Evolutionary conservation across 257 asterid genomes (phyloP), one percentile per base, ranked within the genome.

Genomic region (Solanum bulbocastanum): DNA sequence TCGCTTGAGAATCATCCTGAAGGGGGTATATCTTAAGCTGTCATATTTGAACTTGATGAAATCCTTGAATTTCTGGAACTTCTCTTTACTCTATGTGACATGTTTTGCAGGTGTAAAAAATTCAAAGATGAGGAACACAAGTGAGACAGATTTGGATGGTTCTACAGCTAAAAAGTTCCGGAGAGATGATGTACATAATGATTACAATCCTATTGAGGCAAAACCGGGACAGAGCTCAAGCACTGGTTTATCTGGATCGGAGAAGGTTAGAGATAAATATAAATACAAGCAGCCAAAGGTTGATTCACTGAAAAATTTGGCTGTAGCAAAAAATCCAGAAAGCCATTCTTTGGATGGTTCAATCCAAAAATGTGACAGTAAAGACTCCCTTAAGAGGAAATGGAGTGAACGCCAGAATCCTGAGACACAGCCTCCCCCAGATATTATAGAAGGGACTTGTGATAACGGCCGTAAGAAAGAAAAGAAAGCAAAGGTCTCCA

Each of bases 401-500:
- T 76, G 91, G 58, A 92, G 92, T 84, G 97, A 87, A 37, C 76
- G 62, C 87, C 89, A 76, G 86, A 87, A 86, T 82, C 84, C 92
- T 86, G 90, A 87, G 90, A 86, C 89, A 86, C 93, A 73, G 75
- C 93, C 90, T 68, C 90, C 90, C 89, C 88, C 88, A 87, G 92
- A 87, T 83, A 87, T 87, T 88, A 52, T 87, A 68, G 95, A 91
- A 84, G 95, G 90, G 72, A 86, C 90, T 86, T 62, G 65, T 88
- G 95, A 93, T 89, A 93, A 88, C 88, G 96, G 88, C 79, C 88
- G 76, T 40, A 92, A 91, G 90, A 94, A 92, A 89, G 98, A 92
- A 86, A 98, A 96, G 96, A 94, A 94, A 93, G 93, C 95, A 65
- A 91, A 94, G 91, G 88, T 91, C 83, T 94, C 97, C 23, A 94